These are phyloP conservation scores for Beverwykella pulmonaria DNA, from an alignment of 495 filamentous ascomycete species.

Conservation along the genomic window DNA sequence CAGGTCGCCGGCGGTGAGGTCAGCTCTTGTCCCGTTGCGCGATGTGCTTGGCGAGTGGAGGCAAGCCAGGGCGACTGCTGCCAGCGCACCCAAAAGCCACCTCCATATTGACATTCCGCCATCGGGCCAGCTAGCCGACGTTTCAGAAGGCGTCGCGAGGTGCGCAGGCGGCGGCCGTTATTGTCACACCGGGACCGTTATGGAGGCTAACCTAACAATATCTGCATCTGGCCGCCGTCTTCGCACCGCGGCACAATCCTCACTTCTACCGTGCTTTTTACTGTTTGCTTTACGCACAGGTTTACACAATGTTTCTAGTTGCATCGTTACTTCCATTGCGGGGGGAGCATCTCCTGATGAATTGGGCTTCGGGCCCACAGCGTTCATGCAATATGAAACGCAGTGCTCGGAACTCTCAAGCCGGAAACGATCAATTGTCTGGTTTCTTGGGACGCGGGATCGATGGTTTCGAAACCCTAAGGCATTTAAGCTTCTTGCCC, in stretches of 20 bases:
- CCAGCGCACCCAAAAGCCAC: constrained; percentile 6
- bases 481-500: constrained; percentile 15
- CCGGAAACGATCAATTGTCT: not conserved
- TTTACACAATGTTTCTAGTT: not conserved
- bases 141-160: not conserved
- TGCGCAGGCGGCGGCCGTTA: not conserved
- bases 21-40: constrained; percentile 11
- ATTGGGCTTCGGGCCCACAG: not conserved
- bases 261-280: no score
- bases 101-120: no score
- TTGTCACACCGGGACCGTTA: not conserved
- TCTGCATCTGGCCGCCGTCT: not conserved
- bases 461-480: constrained; percentile 18
- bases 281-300: no score
- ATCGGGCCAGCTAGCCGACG: not conserved
- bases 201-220: not conserved
- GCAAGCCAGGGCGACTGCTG: not conserved
- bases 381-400: not conserved
- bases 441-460: not conserved
- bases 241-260: no score
- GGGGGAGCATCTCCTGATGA: not conserved
- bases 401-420: not conserved
- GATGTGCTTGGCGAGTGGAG: constrained; percentile 22
- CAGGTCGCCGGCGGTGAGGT: constrained; percentile 5
- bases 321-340: not conserved